Evolutionary conservation across 208 protist species (phyloP).

Genomic region (Trypanosoma rangeli): DNA sequence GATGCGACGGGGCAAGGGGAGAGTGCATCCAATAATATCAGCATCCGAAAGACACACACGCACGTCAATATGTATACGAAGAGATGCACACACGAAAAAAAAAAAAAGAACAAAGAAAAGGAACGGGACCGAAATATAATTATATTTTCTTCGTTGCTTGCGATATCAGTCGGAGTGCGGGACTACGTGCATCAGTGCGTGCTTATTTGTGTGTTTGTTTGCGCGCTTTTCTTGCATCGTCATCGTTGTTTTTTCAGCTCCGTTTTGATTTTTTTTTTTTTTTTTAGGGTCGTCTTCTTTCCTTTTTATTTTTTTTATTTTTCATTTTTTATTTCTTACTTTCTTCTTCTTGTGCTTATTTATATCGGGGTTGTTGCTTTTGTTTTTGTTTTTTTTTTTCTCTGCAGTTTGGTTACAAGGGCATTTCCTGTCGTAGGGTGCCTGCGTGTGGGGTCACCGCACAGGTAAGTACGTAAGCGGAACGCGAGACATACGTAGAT

Average conservation of each 20-base stretch:
- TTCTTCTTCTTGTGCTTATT: background rate
- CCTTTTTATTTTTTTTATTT: conserved; percentile 7
- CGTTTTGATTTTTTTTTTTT: background rate
- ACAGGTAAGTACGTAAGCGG: no score
- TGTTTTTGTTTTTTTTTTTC: conserved; percentile 19
- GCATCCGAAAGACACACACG: background rate
- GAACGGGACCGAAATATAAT: background rate
- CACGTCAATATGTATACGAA: background rate
- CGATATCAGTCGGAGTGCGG: no score
- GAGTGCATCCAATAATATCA: background rate
- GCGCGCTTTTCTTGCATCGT: background rate
- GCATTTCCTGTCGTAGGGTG: background rate
- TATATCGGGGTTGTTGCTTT: background rate
- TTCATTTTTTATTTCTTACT: conserved; percentile 9
- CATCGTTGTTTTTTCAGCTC: background rate
- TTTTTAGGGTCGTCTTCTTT: background rate
- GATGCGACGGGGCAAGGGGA: conserved; percentile 2
- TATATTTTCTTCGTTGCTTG: no score
- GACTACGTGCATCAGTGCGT: background rate
- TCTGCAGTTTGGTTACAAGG: conserved; percentile 4
- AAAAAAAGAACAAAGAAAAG: background rate
- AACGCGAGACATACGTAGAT: no score
- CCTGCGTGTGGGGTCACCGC: no score
- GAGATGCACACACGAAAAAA: conserved; percentile 13
- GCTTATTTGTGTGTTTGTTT: background rate